Evolutionary conservation across 371 early-diverging fungal species (phyloP), one percentile per base, ranked within the genome.

Genomic region (Apophysomyces trapeziformis): DNA sequence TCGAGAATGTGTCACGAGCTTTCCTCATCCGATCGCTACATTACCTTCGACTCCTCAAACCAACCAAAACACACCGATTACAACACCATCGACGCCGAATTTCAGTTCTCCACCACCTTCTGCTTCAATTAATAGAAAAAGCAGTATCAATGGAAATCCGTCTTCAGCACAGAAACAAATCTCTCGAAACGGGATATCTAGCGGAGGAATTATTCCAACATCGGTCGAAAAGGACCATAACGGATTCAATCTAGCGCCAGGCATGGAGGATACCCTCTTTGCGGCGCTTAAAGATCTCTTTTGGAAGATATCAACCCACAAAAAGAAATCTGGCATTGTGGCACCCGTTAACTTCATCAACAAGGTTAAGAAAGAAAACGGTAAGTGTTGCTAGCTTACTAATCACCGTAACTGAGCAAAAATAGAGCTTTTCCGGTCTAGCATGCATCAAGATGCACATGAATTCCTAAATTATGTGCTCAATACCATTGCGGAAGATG

Each of bases 401-500:
- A 12, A 26, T 4, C 4, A 35, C 32, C 16, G 32, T 38, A 46
- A 14, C 36, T 26, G 38, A 61, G 36, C 50, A 46, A 26, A 44
- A 36, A 16, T 83, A 92, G 97, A 95, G 72, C 71, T 96, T 12
- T 98, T 97, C 77, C 86, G 95, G 44, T 90, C 93, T 63, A 94
- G 93, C 37, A 90, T 91, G 88, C 98, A 98, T 74, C 99, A 98
- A 73, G 99, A 98, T 78, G 98, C 97, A 0, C 99, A 98, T 78
- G 99, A 98, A 78, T 95, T 97, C 76, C 79, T 98, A 57, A 98
- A 97, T 80, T 98, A 91, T 76, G 69, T 93, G 11, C 81, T 98
- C 12, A 97, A 98, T 75, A 90, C 91, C 12, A 92, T 98, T 60
- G 92, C 92, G 4, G 99, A 98, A 65, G 92, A 92, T 70, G 91